Percentiles rank a stretch among this genome's conserved stretches.
These are phyloP conservation scores for Yarrowia galli DNA, from an alignment of 1,139 yeast species.

Conservation along the genomic window DNA sequence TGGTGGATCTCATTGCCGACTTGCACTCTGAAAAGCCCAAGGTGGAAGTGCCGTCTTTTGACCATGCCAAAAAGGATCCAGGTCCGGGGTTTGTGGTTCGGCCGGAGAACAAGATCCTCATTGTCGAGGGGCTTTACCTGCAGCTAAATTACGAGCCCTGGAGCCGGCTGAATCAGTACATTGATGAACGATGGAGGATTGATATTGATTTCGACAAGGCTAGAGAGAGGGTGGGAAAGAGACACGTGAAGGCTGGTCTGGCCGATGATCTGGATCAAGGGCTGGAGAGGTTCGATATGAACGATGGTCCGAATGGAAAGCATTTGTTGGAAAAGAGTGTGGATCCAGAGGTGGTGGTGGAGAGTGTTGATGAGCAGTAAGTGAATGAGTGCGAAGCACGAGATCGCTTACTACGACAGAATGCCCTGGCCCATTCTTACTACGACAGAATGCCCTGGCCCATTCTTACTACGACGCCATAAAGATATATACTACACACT, in stretches of 20 bases:
- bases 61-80: slow-evolving; percentile 71
- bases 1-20: slow-evolving; percentile 51
- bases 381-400: neutral
- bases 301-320: slow-evolving; percentile 73
- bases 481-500: no score
- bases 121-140: slow-evolving; percentile 63
- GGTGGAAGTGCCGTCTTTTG: slow-evolving; percentile 72
- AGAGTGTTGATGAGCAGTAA: slow-evolving; percentile 43
- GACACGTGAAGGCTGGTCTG: slow-evolving; percentile 79
- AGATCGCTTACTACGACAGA: neutral
- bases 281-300: slow-evolving; percentile 64
- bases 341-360: slow-evolving; percentile 49
- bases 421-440: no score
- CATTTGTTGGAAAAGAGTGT: slow-evolving; percentile 59
- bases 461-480: no score
- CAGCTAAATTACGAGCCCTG: slow-evolving; percentile 53
- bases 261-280: slow-evolving; percentile 66
- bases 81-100: slow-evolving; percentile 57
- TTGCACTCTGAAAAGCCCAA: slow-evolving; percentile 47
- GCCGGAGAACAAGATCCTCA: slow-evolving; percentile 56
- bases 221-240: slow-evolving; percentile 64
- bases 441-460: no score
- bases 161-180: slow-evolving; percentile 47
- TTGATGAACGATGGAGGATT: slow-evolving; percentile 53
- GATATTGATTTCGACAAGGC: slow-evolving; percentile 58